A percentile compares a stretch with the other conserved stretches of the same genome.
Conservation (phyloP, 352 stramenopile genomes). For the Phytophthora citrophthora region DNA sequence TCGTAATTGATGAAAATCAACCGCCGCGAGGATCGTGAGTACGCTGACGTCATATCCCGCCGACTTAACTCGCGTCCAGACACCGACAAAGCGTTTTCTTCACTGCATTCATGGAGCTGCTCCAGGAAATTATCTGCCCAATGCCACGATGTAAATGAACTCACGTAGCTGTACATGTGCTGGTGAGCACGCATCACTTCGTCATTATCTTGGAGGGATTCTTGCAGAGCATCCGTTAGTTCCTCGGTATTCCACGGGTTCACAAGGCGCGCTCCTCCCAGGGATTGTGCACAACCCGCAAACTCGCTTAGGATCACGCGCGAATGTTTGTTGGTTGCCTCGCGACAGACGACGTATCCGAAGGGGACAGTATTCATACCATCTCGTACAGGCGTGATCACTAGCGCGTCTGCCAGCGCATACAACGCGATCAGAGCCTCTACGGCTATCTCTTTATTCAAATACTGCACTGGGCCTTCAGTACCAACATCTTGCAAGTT, state of each 20-base stretch:
- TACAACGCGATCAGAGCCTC: conserved; percentile 92
- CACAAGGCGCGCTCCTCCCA: conserved; percentile 82
- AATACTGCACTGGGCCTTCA: conserved; percentile 90
- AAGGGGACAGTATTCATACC: conserved; percentile 94
- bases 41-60: conserved; percentile 88
- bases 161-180: conserved; percentile 87
- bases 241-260: conserved; percentile 91
- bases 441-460: conserved; percentile 88
- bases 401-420: conserved; percentile 78
- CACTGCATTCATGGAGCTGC: conserved; percentile 76
- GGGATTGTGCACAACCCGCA: conserved; percentile 87
- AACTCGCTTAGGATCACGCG: conserved; percentile 93
- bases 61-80: conserved; percentile 80
- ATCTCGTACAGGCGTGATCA: conserved; percentile 89
- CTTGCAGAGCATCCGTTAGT: conserved; percentile 57
- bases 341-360: conserved; percentile 90
- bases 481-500: conserved; percentile 90
- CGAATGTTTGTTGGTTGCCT: conserved; percentile 67
- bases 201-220: conserved; percentile 63
- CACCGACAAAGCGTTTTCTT: conserved; percentile 72
- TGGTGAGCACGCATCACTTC: conserved; percentile 77
- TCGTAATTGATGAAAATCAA: conserved; percentile 92
- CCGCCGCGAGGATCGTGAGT: conserved; percentile 66
- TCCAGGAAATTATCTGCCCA: conserved; percentile 86
- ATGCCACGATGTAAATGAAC: conserved; percentile 73